Percentiles rank a stretch among this genome's conserved stretches.
Evolutionary conservation across 805 yeast genomes (phyloP).

Genomic region (Candida orba): DNA sequence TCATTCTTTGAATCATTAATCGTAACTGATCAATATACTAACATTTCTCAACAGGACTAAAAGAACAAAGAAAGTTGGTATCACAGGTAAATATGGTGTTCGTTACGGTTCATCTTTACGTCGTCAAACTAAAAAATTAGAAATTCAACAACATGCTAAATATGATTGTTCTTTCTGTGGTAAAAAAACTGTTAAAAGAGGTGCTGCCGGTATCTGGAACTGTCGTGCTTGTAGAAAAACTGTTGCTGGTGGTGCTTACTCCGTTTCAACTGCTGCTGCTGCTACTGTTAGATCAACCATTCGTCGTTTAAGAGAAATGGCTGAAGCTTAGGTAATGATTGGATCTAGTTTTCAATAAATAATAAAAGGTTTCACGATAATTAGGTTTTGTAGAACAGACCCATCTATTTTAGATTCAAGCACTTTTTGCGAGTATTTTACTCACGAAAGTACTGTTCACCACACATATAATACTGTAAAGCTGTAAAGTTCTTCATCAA

Average conservation of each 20-base stretch:
- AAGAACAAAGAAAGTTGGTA: slow-evolving; percentile 99
- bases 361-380: slow-evolving; percentile 20
- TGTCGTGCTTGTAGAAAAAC: slow-evolving; percentile 94
- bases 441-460: too few relatives aligned
- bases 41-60: slow-evolving; percentile 64
- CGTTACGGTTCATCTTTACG: slow-evolving; percentile 99
- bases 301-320: slow-evolving; percentile 99
- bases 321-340: slow-evolving; percentile 76
- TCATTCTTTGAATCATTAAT: not conserved
- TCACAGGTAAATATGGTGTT: slow-evolving; percentile 99
- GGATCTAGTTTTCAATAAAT: slow-evolving; percentile 9
- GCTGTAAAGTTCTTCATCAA: too few relatives aligned
- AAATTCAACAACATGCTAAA: slow-evolving; percentile 97
- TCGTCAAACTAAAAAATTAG: slow-evolving; percentile 99
- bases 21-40: not conserved
- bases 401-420: too few relatives aligned
- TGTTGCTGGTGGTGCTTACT: slow-evolving; percentile 99
- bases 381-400: too few relatives aligned
- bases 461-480: too few relatives aligned
- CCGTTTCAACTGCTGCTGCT: slow-evolving; percentile 99
- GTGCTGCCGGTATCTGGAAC: slow-evolving; percentile 98
- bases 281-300: slow-evolving; percentile 99
- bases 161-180: slow-evolving; percentile 99
- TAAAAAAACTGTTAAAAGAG: slow-evolving; percentile 96
- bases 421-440: too few relatives aligned